These are phyloP conservation scores for Rhodotorula sphaerocarpa DNA, from an alignment of 768 basidiomycete species.

Conservation along the genomic window DNA sequence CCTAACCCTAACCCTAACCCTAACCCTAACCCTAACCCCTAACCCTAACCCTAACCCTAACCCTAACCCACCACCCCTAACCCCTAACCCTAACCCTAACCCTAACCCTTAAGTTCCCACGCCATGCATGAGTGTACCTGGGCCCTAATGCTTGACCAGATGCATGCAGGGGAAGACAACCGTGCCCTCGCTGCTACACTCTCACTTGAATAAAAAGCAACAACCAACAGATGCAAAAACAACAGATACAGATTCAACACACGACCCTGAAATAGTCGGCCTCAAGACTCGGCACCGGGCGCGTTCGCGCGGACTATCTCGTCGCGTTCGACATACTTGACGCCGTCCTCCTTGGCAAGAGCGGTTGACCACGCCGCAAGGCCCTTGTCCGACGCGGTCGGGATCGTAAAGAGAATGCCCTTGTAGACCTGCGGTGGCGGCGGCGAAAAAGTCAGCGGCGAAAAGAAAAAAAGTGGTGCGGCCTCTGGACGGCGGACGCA, in stretches of 20 bases:
- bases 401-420: constrained; percentile 27
- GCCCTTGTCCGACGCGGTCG: constrained; percentile 2
- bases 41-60: not conserved
- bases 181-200: too few species aligned
- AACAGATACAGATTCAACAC: too few species aligned
- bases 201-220: too few species aligned
- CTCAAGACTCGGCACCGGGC: not conserved
- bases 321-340: constrained; percentile 31
- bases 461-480: not conserved
- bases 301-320: not conserved
- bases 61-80: not conserved
- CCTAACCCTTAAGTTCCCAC: not conserved
- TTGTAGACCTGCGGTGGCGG: constrained; percentile 24
- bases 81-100: not conserved
- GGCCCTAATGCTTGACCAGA: too few species aligned
- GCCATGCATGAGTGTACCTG: too few species aligned
- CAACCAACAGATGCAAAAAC: too few species aligned
- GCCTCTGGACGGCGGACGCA: not conserved
- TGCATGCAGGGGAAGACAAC: too few species aligned
- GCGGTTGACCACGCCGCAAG: constrained; percentile 9
- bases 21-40: not conserved
- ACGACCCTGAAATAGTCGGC: too few species aligned
- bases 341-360: constrained; percentile 9
- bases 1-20: constrained; percentile 8
- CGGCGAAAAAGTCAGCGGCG: not conserved